Evolutionary conservation across 441 rosid genomes (phyloP).

Genomic region (Populus hybrid): DNA sequence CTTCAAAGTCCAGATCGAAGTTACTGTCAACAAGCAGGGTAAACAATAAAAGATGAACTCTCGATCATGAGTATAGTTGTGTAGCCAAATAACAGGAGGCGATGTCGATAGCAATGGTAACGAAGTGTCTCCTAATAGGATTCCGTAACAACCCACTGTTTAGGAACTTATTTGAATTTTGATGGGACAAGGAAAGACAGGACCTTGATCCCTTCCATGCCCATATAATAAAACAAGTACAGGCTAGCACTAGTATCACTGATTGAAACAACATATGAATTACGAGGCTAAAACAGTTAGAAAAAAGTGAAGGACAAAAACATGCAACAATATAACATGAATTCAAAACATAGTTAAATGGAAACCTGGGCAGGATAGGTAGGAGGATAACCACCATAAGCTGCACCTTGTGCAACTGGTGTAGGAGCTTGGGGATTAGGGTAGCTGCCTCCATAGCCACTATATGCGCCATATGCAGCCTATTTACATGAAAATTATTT

Average conservation of each 20-base stretch:
- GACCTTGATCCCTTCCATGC: neutral
- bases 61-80: neutral
- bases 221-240: neutral
- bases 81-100: neutral
- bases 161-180: neutral
- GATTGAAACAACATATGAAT: neutral
- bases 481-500: conserved; percentile 17
- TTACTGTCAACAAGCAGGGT: neutral
- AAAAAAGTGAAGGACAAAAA: neutral
- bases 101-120: neutral
- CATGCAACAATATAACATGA: neutral
- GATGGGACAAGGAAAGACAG: neutral
- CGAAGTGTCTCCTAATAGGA: neutral
- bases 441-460: conserved; percentile 64
- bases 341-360: neutral
- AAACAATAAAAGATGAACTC: neutral
- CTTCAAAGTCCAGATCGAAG: neutral
- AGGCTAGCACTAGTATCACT: neutral
- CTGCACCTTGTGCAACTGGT: conserved; percentile 59
- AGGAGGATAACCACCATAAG: conserved; percentile 80
- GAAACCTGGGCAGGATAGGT: conserved; percentile 80
- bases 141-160: neutral
- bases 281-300: neutral
- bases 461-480: conserved; percentile 79
- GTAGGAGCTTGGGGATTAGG: conserved; percentile 61